A percentile compares a stretch with the other conserved stretches of the same genome.
These are phyloP conservation scores for Flaveria ramosissima DNA, from an alignment of 129 eudicot species.

Conservation along the genomic window DNA sequence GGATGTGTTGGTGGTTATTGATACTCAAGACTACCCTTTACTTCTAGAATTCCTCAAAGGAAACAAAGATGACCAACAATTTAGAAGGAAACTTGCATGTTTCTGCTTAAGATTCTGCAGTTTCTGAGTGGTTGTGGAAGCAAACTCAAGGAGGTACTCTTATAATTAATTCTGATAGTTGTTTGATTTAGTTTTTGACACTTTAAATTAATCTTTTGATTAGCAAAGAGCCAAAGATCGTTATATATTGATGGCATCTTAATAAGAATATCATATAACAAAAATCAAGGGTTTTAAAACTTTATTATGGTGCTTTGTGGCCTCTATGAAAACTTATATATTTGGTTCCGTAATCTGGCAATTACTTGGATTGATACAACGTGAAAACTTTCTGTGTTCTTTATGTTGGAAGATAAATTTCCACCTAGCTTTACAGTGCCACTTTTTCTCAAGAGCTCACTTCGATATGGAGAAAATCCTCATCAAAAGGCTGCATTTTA, in stretches of 20 bases:
- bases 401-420: conserved; percentile 53
- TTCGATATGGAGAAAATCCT: conserved; percentile 95
- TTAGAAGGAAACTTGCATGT: conserved; percentile 77
- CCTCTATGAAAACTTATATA: too few species aligned
- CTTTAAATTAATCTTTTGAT: too few species aligned
- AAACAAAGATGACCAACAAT: conserved; percentile 56
- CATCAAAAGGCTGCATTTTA: conserved; percentile 95
- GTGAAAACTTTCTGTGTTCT: neutral
- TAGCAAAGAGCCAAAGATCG: too few species aligned
- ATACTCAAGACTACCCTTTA: conserved; percentile 71
- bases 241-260: too few species aligned
- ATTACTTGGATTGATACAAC: neutral
- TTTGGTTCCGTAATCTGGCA: neutral
- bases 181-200: too few species aligned
- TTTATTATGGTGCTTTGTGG: too few species aligned
- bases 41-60: conserved; percentile 63
- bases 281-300: too few species aligned
- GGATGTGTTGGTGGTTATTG: conserved; percentile 89
- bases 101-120: conserved; percentile 96
- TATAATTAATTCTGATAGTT: too few species aligned
- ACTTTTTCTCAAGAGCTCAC: conserved; percentile 69
- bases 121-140: conserved; percentile 96
- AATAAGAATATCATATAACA: too few species aligned
- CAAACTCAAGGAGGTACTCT: conserved; percentile 67
- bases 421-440: conserved; percentile 78